Conservation (phyloP, 208 protist species). For the Acanthamoeba triangularis region DNA sequence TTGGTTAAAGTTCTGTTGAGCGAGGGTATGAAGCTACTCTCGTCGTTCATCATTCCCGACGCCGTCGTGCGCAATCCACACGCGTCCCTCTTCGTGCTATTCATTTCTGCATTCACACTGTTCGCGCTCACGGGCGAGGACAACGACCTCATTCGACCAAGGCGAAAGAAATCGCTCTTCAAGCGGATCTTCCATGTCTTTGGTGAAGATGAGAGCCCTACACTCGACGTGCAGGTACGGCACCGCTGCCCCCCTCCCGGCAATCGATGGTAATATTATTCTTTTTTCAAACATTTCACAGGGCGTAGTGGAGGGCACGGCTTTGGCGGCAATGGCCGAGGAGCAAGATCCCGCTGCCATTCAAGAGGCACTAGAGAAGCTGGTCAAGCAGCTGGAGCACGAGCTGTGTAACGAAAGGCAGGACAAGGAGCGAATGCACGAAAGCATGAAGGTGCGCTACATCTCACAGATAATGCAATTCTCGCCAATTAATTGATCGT, state of each 20-base stretch:
- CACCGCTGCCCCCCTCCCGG: neutral
- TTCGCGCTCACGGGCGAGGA: slow-evolving; percentile 62
- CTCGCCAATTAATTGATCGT: neutral
- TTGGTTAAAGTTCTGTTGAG: neutral
- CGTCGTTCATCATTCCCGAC: neutral
- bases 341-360: slow-evolving; percentile 5
- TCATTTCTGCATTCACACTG: slow-evolving; percentile 68
- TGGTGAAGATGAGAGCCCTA: neutral
- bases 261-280: too few species aligned
- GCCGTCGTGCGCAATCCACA: slow-evolving; percentile 50
- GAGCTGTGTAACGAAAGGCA: slow-evolving; percentile 49
- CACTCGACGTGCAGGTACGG: neutral
- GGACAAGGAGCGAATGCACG: slow-evolving; percentile 49
- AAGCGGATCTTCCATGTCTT: slow-evolving; percentile 26
- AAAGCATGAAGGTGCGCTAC: slow-evolving; percentile 45
- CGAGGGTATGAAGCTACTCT: slow-evolving; percentile 3
- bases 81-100: slow-evolving; percentile 49
- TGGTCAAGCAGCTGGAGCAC: slow-evolving; percentile 36
- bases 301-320: neutral
- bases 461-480: neutral
- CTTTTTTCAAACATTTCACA: neutral
- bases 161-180: slow-evolving; percentile 59
- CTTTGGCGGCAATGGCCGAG: neutral
- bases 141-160: slow-evolving; percentile 47
- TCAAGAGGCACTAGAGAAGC: neutral